Conservation (phyloP, 495 filamentous ascomycete genomes). For the Pseudomonodictys pantanalensis region DNA sequence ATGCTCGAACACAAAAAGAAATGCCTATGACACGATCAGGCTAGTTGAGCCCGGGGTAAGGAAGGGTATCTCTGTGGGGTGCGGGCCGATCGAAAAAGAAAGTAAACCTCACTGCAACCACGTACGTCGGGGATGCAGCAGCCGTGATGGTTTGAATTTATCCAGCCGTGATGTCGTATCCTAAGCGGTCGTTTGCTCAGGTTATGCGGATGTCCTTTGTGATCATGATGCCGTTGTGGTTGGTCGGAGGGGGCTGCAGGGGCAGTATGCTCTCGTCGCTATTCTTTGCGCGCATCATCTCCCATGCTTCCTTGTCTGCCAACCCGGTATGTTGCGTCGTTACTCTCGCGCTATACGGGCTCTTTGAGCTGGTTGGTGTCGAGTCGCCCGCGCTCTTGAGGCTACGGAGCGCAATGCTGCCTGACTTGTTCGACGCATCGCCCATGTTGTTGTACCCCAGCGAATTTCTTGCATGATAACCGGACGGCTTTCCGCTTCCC, state of each 20-base stretch:
- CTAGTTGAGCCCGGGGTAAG: not conserved
- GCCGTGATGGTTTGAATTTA: not conserved
- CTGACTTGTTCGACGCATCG: constrained; percentile 8
- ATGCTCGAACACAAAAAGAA: too few relatives aligned
- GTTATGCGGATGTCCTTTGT: constrained; percentile 28
- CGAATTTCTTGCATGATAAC: constrained; percentile 1
- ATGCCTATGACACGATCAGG: too few relatives aligned
- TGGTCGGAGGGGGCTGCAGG: constrained; percentile 10
- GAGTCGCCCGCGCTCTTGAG: constrained; percentile 9
- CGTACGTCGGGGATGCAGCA: not conserved
- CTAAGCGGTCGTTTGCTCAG: not conserved
- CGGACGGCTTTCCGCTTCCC: constrained; percentile 12
- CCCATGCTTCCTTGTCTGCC: constrained; percentile 21
- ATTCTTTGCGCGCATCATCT: constrained; percentile 18
- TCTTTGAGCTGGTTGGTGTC: not conserved
- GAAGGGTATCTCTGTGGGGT: not conserved
- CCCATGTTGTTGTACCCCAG: constrained; percentile 30
- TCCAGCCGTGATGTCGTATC: not conserved
- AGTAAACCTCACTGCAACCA: not conserved
- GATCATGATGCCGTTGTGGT: constrained; percentile 23
- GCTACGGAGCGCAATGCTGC: constrained; percentile 23
- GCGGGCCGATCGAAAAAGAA: not conserved
- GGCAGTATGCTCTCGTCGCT: constrained; percentile 26
- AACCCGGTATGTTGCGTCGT: constrained; percentile 2
- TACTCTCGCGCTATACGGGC: constrained; percentile 23